Evolutionary conservation across 805 yeast genomes (phyloP).

Genomic region (Yamadazyma philogaea): DNA sequence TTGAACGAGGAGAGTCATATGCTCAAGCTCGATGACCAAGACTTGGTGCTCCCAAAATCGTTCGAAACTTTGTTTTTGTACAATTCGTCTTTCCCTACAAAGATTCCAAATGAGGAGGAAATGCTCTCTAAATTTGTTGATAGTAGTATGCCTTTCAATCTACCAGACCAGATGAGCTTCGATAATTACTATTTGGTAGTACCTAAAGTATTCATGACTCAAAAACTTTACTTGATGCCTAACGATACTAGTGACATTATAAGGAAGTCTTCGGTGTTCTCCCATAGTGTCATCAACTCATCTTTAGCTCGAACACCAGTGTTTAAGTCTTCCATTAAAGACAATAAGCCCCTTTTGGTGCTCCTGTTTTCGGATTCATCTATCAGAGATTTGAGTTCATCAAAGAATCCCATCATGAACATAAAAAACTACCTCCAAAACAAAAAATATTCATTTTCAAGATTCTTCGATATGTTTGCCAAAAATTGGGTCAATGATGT

Average conservation of each 20-base stretch:
- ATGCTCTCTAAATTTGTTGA: conserved; percentile 25
- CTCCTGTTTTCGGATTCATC: conserved; percentile 23
- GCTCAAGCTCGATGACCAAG: conserved; percentile 11
- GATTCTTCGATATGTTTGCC: conserved; percentile 43
- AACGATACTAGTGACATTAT: not conserved
- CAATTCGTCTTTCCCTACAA: conserved; percentile 23
- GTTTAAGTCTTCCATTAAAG: conserved; percentile 22
- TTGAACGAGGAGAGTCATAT: conserved; percentile 9
- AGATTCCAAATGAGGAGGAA: conserved; percentile 6
- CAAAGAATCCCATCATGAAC: conserved; percentile 19
- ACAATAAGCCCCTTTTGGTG: conserved; percentile 35
- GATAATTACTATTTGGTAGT: conserved; percentile 38
- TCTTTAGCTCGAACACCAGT: conserved; percentile 20
- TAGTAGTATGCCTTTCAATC: conserved; percentile 36
- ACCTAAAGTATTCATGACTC: conserved; percentile 24
- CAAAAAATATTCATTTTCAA: conserved; percentile 19
- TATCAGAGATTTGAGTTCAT: conserved; percentile 7
- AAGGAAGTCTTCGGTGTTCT: conserved; percentile 12
- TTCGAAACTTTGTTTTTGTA: conserved; percentile 37
- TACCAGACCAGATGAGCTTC: conserved; percentile 33
- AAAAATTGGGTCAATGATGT: conserved; percentile 35
- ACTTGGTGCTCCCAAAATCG: conserved; percentile 29
- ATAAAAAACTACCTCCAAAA: conserved; percentile 19
- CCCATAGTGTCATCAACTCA: conserved; percentile 12
- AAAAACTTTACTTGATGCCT: conserved; percentile 3